Evolutionary conservation across 2,329 filamentous ascomycete species (phyloP).

Genomic region (Phaeosphaeriaceae sp.): DNA sequence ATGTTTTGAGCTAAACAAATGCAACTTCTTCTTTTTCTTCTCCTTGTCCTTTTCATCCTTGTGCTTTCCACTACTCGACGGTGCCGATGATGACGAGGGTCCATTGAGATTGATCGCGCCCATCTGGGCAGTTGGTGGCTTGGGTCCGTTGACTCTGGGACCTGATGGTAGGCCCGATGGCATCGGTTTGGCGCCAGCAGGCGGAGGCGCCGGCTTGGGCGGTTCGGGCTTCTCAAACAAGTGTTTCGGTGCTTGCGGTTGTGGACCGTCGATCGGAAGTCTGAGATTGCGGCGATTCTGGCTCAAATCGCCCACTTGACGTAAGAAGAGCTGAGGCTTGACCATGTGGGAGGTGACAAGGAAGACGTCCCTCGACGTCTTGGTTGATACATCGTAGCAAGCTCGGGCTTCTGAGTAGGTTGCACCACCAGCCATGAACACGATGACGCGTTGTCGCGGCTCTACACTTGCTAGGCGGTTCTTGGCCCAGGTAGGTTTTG

Average conservation of each 20-base stretch:
- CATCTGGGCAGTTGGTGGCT: slow-evolving; percentile 45
- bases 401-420: slow-evolving; percentile 89
- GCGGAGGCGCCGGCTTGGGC: slow-evolving; percentile 61
- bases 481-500: slow-evolving; percentile 94
- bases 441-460: slow-evolving; percentile 86
- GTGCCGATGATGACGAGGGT: slow-evolving; percentile 4
- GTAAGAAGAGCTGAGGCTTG: slow-evolving; percentile 80
- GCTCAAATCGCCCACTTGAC: slow-evolving; percentile 81
- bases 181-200: slow-evolving; percentile 52
- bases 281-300: slow-evolving; percentile 77
- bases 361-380: slow-evolving; percentile 81
- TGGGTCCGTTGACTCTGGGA: slow-evolving; percentile 31
- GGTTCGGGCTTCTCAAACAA: slow-evolving; percentile 76
- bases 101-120: slow-evolving; percentile 43
- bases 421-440: slow-evolving; percentile 94
- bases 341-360: slow-evolving; percentile 92
- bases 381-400: slow-evolving; percentile 84
- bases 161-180: slow-evolving; percentile 39
- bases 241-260: slow-evolving; percentile 82
- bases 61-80: slow-evolving; percentile 13
- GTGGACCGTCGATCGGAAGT: slow-evolving; percentile 80
- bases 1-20: slow-evolving; percentile 57
- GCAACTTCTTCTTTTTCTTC: slow-evolving; percentile 64
- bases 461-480: slow-evolving; percentile 76
- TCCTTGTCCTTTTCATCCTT: slow-evolving; percentile 37